phyloP scores from a whole-genome alignment of 2,329 filamentous ascomycete species.

The Venturia effusa region DNA sequence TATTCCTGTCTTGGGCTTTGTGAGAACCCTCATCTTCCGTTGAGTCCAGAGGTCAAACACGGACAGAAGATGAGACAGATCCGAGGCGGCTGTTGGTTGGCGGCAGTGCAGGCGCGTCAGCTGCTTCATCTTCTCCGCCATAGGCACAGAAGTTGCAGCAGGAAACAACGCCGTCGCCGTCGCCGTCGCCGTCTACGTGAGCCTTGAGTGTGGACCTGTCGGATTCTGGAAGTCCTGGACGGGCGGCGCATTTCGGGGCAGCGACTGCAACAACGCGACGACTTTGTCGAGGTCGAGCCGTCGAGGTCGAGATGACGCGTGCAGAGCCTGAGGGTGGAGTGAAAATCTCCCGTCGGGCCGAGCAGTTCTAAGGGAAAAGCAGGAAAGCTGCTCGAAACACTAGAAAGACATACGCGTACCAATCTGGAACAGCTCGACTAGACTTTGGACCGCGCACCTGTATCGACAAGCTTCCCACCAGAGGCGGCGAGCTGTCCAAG shows the following conservation, averaged over 20 bases:
- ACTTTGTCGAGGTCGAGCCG: neutral
- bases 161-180: too few relatives aligned
- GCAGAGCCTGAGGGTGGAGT: neutral
- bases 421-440: too few relatives aligned
- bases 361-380: too few relatives aligned
- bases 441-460: neutral
- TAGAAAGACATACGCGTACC: too few relatives aligned
- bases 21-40: neutral
- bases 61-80: neutral
- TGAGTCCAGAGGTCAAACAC: neutral
- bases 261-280: neutral
- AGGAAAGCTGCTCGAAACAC: too few relatives aligned
- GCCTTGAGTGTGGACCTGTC: too few relatives aligned
- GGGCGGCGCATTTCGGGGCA: neutral
- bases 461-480: neutral
- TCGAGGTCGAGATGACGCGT: neutral
- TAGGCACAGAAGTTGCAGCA: too few relatives aligned
- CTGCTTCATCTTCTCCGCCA: too few relatives aligned
- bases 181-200: too few relatives aligned
- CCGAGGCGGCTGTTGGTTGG: neutral
- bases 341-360: neutral
- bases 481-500: neutral
- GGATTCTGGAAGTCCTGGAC: too few relatives aligned
- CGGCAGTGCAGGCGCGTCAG: neutral
- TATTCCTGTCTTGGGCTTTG: neutral